A percentile compares a stretch with the other conserved stretches of the same genome.
phyloP scores from a whole-genome alignment of 2,329 filamentous ascomycete genomes.

The Fusarium proliferatum region DNA sequence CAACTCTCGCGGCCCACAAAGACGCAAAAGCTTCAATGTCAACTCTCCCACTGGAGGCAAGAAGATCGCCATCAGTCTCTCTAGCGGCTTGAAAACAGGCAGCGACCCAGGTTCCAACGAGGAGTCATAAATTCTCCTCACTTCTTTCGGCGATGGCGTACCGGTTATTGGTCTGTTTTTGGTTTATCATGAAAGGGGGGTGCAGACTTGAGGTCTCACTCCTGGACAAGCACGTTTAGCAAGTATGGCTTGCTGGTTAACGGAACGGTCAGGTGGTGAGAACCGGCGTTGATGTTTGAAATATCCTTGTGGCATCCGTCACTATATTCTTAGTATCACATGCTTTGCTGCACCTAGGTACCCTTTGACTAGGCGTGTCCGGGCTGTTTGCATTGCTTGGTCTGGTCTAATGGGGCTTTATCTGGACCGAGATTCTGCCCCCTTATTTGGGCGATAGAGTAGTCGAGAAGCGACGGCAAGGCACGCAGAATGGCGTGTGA shows the following conservation, averaged over 20 bases:
- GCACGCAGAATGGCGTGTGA: conserved; percentile 7
- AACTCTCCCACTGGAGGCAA: conserved; percentile 56
- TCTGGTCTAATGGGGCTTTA: conserved; percentile 39
- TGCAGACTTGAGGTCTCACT: conserved; percentile 25
- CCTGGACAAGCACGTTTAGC: conserved; percentile 35
- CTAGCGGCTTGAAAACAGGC: conserved; percentile 57
- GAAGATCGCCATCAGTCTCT: conserved; percentile 70
- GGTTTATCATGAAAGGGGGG: conserved; percentile 32
- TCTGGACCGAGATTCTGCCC: conserved; percentile 32
- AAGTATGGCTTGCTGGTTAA: conserved; percentile 32
- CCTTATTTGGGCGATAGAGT: conserved; percentile 36
- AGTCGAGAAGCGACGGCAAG: conserved; percentile 34
- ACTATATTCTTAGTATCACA: conserved; percentile 29
- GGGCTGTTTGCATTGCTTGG: conserved; percentile 15
- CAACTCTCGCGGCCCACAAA: conserved; percentile 47
- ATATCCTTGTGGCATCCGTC: conserved; percentile 29
- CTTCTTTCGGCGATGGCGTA: conserved; percentile 45
- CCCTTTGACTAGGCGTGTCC: conserved; percentile 2
- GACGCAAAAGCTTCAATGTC: conserved; percentile 56
- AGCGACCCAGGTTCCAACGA: conserved; percentile 54
- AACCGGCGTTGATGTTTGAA: conserved; percentile 42
- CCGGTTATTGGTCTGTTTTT: conserved; percentile 36
- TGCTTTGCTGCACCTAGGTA: conserved; percentile 3
- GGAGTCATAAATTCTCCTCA: conserved; percentile 48
- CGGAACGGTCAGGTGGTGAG: conserved; percentile 32